These are phyloP conservation scores for Cryptococcus floricola DNA, from an alignment of 1,284 basidiomycete species.

Conservation along the genomic window DNA sequence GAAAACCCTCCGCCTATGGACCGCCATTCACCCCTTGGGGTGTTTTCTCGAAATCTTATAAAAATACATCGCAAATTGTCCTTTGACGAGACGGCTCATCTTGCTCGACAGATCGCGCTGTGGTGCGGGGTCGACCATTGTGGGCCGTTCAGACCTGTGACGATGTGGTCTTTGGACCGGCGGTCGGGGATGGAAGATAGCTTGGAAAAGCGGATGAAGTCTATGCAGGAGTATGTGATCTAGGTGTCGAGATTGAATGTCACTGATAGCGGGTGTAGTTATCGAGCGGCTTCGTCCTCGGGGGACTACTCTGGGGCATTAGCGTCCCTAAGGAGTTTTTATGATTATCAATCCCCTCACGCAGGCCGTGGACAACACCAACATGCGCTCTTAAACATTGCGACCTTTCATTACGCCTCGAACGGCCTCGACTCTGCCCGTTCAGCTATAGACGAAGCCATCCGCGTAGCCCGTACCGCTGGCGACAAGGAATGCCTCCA, in stretches of 20 bases:
- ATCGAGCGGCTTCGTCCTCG: conserved; percentile 26
- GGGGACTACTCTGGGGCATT: conserved; percentile 43
- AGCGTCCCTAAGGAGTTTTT: conserved; percentile 39
- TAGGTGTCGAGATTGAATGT: background rate
- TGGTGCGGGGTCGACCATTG: conserved; percentile 32
- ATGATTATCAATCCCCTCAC: conserved; percentile 44
- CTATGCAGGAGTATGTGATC: conserved; percentile 32
- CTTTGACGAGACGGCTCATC: conserved; percentile 38
- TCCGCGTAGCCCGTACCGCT: conserved; percentile 39
- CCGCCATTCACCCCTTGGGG: conserved; percentile 37
- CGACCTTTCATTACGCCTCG: conserved; percentile 42
- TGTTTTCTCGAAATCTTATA: conserved; percentile 35
- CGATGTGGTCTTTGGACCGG: conserved; percentile 5
- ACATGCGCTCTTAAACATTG: conserved; percentile 47
- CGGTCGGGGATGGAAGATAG: conserved; percentile 32
- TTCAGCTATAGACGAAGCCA: conserved; percentile 42
- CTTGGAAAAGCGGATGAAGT: conserved; percentile 25
- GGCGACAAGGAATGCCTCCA: conserved; percentile 42
- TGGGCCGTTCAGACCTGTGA: conserved; percentile 9
- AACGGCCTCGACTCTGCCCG: conserved; percentile 38
- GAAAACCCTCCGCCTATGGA: conserved; percentile 20
- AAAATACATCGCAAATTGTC: conserved; percentile 36
- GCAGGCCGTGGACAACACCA: conserved; percentile 40
- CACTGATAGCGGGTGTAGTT: conserved; percentile 12
- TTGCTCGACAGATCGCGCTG: conserved; percentile 27